These are phyloP conservation scores for Aspergillus spinulosporus DNA, from an alignment of 2,329 filamentous ascomycete species.

Conservation along the genomic window DNA sequence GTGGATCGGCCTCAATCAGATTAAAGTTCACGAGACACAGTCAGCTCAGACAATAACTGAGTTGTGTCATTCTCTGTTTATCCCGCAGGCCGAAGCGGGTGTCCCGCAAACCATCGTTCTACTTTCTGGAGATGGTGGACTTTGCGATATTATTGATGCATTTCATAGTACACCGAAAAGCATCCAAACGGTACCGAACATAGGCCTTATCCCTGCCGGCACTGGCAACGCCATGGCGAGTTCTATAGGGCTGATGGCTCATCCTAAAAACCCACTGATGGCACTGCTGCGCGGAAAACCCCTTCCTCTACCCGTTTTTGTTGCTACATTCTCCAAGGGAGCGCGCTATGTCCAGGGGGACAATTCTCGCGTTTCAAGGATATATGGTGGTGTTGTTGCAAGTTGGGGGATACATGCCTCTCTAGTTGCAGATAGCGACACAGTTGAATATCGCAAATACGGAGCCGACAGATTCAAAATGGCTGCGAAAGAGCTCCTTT, in stretches of 20 bases:
- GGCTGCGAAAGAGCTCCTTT: slow-evolving; percentile 76
- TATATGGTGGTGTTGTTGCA: slow-evolving; percentile 77
- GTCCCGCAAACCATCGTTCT: slow-evolving; percentile 66
- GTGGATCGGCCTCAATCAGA: slow-evolving; percentile 48
- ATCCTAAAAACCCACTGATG: slow-evolving; percentile 48
- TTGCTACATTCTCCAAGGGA: slow-evolving; percentile 61
- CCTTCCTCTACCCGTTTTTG: slow-evolving; percentile 62
- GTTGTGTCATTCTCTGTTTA: slow-evolving; percentile 56
- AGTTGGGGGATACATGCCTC: slow-evolving; percentile 89
- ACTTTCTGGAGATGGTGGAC: slow-evolving; percentile 82
- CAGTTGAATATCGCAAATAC: slow-evolving; percentile 72
- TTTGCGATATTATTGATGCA: slow-evolving; percentile 78
- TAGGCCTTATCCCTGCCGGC: slow-evolving; percentile 56
- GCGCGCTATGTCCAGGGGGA: slow-evolving; percentile 43
- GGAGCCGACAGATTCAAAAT: slow-evolving; percentile 79
- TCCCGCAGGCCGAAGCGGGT: slow-evolving; percentile 51
- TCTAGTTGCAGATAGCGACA: slow-evolving; percentile 89
- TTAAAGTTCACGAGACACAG: slow-evolving; percentile 62
- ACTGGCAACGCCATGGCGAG: slow-evolving; percentile 50
- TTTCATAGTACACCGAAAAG: slow-evolving; percentile 38
- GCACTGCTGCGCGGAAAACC: slow-evolving; percentile 62
- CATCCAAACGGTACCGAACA: slow-evolving; percentile 53
- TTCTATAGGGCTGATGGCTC: slow-evolving; percentile 36
- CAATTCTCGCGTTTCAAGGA: slow-evolving; percentile 32
- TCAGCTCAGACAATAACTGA: slow-evolving; percentile 64